phyloP scores from a whole-genome alignment of 208 protist species.

The Phytomonas francai region DNA sequence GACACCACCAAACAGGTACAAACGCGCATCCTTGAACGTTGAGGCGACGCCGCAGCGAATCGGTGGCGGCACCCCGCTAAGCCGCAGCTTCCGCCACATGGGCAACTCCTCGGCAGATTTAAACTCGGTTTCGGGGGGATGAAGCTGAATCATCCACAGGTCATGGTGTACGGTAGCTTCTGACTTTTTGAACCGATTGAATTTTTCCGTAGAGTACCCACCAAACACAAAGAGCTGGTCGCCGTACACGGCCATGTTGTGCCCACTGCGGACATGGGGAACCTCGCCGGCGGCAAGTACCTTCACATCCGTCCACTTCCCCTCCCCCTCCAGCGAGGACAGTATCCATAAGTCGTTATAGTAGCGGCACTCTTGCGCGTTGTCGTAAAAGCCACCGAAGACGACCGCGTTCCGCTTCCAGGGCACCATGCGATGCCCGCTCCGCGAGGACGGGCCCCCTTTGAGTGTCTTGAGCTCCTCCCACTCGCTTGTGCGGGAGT shows the following conservation, averaged over 20 bases:
- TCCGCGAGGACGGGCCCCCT: conserved; percentile 77
- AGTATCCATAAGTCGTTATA: conserved; percentile 87
- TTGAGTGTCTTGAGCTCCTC: conserved; percentile 74
- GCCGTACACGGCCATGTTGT: conserved; percentile 75
- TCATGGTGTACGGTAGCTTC: conserved; percentile 87
- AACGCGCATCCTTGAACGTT: conserved; percentile 67
- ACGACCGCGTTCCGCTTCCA: conserved; percentile 83
- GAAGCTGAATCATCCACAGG: conserved; percentile 70
- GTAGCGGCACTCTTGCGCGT: conserved; percentile 78
- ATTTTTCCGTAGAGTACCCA: conserved; percentile 82
- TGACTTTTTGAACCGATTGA: conserved; percentile 86
- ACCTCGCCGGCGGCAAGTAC: conserved; percentile 24
- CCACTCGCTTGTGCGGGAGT: conserved; percentile 71
- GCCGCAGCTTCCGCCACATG: conserved; percentile 68
- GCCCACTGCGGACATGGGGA: conserved; percentile 68
- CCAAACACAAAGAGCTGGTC: conserved; percentile 87
- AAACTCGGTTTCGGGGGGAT: background rate
- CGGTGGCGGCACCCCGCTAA: conserved; percentile 79
- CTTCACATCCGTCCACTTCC: conserved; percentile 50
- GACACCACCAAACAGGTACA: conserved; percentile 89
- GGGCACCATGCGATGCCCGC: conserved; percentile 86
- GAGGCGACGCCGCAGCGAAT: conserved; percentile 66
- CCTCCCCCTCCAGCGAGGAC: conserved; percentile 66
- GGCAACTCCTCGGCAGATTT: conserved; percentile 5
- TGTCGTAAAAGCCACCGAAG: conserved; percentile 93